Conservation (phyloP, 495 filamentous ascomycete species). For the Barbatosphaeria neglecta region DNA sequence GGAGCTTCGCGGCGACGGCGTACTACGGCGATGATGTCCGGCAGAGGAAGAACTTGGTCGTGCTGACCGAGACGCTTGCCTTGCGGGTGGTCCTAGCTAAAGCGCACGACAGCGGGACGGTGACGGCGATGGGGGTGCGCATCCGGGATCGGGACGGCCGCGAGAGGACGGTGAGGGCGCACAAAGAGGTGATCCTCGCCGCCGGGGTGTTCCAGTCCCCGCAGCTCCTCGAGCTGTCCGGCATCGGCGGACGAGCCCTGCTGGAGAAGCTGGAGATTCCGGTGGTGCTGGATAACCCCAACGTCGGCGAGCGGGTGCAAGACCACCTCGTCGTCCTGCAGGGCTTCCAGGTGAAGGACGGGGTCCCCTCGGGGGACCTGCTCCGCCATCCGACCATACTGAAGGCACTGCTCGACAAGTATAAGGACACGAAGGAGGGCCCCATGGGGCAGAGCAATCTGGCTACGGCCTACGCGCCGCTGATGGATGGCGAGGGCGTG, state of each 20-base stretch:
- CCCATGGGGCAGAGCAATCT: constrained; percentile 30
- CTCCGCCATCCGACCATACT: constrained; percentile 28
- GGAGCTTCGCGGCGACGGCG: constrained; percentile 24
- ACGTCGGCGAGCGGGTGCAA: constrained; percentile 59
- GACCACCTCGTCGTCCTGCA: constrained; percentile 33
- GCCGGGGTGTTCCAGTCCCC: constrained; percentile 49
- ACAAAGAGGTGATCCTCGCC: constrained; percentile 43
- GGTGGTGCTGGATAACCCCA: constrained; percentile 59
- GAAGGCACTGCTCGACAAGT: constrained; percentile 22
- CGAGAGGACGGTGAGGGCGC: constrained; percentile 13
- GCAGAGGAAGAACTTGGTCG: constrained; percentile 29
- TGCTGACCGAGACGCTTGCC: constrained; percentile 35
- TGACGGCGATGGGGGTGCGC: constrained; percentile 22
- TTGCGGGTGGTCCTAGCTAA: constrained; percentile 25
- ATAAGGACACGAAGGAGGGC: constrained; percentile 16
- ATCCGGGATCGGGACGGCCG: constrained; percentile 18
- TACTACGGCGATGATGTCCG: constrained; percentile 25
- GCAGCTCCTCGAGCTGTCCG: constrained; percentile 58
- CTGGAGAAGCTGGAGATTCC: constrained; percentile 54
- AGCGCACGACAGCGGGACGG: constrained; percentile 2
- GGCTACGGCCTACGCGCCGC: constrained; percentile 29
- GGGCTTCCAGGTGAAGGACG: constrained; percentile 30
- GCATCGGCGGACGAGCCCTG: constrained; percentile 58
- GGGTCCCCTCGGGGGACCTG: constrained; percentile 26
- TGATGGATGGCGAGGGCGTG: constrained; percentile 24